phyloP scores from a whole-genome alignment of 208 protist species.

The Porcisia deanei region DNA sequence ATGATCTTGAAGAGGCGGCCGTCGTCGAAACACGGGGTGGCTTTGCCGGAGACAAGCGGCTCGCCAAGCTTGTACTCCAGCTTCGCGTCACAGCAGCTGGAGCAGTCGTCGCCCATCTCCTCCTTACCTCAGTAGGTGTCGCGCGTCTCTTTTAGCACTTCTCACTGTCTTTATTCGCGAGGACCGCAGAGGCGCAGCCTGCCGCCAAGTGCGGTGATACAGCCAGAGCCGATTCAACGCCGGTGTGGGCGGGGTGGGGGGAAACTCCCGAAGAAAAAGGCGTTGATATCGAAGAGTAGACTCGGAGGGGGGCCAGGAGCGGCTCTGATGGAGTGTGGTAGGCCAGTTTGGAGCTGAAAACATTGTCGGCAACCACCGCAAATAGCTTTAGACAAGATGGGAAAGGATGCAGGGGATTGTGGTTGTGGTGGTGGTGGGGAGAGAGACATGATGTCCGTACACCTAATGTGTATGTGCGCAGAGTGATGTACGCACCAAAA shows the following conservation, averaged over 20 bases:
- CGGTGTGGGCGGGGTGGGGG: background rate
- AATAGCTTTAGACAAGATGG: background rate
- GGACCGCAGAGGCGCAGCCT: background rate
- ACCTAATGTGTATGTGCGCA: background rate
- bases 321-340: background rate
- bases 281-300: background rate
- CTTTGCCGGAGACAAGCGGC: slow-evolving; percentile 49
- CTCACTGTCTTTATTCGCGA: background rate
- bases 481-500: background rate
- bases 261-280: background rate
- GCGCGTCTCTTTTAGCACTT: background rate
- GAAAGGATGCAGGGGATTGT: background rate
- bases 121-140: background rate
- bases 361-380: no score
- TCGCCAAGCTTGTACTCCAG: slow-evolving; percentile 34
- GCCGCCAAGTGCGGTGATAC: background rate
- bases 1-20: slow-evolving; percentile 66
- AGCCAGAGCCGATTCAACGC: background rate
- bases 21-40: slow-evolving; percentile 57
- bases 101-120: slow-evolving; percentile 30
- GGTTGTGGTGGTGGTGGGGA: background rate
- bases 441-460: background rate
- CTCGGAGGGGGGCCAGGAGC: background rate
- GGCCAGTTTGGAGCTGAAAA: background rate
- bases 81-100: slow-evolving; percentile 33